Evolutionary conservation across 2,329 filamentous ascomycete species (phyloP), one percentile per base, ranked within the genome.

Genomic region (Alternaria postmessia): DNA sequence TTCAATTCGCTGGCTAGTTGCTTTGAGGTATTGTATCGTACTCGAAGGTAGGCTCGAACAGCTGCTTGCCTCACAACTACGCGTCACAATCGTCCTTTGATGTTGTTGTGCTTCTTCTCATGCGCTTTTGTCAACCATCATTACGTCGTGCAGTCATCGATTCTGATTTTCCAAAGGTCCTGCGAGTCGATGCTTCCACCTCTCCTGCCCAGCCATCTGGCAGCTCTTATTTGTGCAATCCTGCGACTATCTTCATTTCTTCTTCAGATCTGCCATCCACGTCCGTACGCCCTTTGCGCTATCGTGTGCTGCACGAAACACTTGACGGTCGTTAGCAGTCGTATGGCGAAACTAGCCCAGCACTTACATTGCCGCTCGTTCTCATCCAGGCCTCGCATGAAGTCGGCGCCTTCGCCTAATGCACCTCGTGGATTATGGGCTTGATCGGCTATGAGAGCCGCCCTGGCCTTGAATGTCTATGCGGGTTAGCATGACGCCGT

Each of bases 361-460:
- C 14, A 79, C 83, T 74, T 74, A 88, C 87, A 72, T 61, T 85
- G 86, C 68, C 94, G 86, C 82, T 99, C 95, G 78, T 89, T 93
- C 81, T 98, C 94, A 73, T 98, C 95, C 57, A 99, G 79, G 0
- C 94, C 93, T 30, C 91, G 85, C 70, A 97, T 82, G 70, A 98
- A 98, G 68, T 97, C 94, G 58, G 89, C 89, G 2, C 89, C 83
- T 49, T 88, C 87, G 3, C 86, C 85, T 41, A 87, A 61, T 11
- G 89, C 89, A 14, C 90, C 89, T 9, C 90, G 88, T 4, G 91
- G 90, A 79, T 97, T 97, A 68, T 94, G 88, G 3, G 94, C 94
- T 75, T 97, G 92, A 74, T 98, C 87, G 6, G 91, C 91, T 51
- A 98, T 92, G 64, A 96, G 92, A 2, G 88, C 86, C 1, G 93